phyloP scores from a whole-genome alignment of 2,329 filamentous ascomycete genomes.

The Xylaria sp. region DNA sequence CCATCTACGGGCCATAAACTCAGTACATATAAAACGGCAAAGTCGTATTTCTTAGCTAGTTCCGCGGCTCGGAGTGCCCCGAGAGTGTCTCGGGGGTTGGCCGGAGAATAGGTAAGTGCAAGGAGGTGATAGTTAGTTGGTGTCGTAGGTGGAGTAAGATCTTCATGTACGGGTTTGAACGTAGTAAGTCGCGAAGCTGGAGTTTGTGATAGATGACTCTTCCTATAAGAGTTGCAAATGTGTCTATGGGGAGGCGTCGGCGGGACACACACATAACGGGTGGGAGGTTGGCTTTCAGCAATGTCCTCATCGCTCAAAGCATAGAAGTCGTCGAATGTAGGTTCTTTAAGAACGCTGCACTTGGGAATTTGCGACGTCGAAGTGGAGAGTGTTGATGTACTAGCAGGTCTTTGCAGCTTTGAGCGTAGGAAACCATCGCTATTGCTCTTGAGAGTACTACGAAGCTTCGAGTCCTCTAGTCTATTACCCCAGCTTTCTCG shows the following conservation, averaged over 20 bases:
- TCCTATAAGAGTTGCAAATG: conserved; percentile 1
- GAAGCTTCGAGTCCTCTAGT: conserved; percentile 37
- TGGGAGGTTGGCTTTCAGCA: conserved; percentile 56
- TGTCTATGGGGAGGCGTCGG: conserved; percentile 47
- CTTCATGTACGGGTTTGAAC: conserved; percentile 31
- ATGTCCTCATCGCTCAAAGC: conserved; percentile 68
- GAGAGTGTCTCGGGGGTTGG: conserved; percentile 57
- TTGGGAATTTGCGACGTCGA: conserved; percentile 41
- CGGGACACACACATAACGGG: conserved; percentile 39
- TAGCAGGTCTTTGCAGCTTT: conserved; percentile 45
- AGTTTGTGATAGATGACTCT: conserved; percentile 17
- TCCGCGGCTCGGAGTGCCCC: conserved; percentile 66
- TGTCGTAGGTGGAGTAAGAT: conserved; percentile 47
- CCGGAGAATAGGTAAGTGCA: conserved; percentile 58
- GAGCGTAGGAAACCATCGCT: conserved; percentile 33
- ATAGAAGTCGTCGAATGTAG: conserved; percentile 65
- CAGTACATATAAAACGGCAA: conserved; percentile 69
- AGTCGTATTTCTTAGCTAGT: conserved; percentile 66
- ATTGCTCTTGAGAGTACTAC: conserved; percentile 12
- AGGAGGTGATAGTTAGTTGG: conserved; percentile 52
- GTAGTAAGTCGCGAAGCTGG: conserved; percentile 23
- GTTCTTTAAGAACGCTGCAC: conserved; percentile 60
- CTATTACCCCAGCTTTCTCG: conserved; percentile 48
- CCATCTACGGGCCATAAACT: conserved; percentile 64
- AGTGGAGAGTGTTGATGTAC: conserved; percentile 47